Base-by-base conservation (phyloP, 805 yeast species). In the Clavispora phyllophila region DNA sequence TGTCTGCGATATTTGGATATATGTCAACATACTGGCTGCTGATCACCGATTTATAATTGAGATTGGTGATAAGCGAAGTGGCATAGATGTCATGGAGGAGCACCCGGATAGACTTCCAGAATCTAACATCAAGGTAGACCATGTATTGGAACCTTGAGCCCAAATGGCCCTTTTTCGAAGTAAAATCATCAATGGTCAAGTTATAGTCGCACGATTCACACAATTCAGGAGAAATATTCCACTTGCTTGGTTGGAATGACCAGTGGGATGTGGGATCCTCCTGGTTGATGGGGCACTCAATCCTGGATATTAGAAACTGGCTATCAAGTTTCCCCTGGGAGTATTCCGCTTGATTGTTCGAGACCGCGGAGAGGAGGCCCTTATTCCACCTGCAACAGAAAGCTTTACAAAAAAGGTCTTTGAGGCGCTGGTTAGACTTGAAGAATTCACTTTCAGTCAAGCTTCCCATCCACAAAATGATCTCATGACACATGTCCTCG, bases 11-110 rank as follows among this genome's bases (percentile, higher is more conserved):
- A 8, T 77, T 73, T 0, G 95, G 90, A 58, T 91, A 91, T 0
- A 88, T 68, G 51, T 88, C 95, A 34, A 88, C 84, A 55, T 88
- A 89, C 52, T 88, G 91, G 31, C 77, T 75, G n/a, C 84, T 81
- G 32, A 85, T 65, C n/a, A 82, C 57, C 24, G 72, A 60, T 54
- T 81, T 82, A 57, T 72, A 82, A 12, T 61, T 64, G 39, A 73
- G 60, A 53, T 81, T 81, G 12, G 87, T 77, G 14, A 87, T 79
- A 45, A 87, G 62, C 0, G 83, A 75, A 0, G 82, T 72, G 31
- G 84, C 75, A 55, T 79, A 83, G 44, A 87, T 62, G 49, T 81
- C 87, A 45, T 84, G 85, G 12, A 85, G 63, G 7, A 68, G 59
- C 0, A 66, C 54, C 36, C 96, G 69, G 5, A 83, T 63, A 0